Evolutionary conservation across 441 rosid genomes (phyloP).

Genomic region (Macaranga tanarius): DNA sequence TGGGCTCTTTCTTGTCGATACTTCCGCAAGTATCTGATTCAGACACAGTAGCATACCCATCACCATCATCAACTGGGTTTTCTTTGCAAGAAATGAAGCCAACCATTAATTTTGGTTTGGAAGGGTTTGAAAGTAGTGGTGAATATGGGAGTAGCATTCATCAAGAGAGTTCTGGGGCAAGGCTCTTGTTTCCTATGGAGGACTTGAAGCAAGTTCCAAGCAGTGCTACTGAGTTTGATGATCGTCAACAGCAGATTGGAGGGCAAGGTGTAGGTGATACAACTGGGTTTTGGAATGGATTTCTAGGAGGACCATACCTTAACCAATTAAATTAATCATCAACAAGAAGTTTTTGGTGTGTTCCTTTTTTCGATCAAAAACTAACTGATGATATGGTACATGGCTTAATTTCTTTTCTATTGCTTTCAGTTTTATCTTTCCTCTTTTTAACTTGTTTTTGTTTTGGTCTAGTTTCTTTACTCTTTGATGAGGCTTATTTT

Average conservation of each 20-base stretch:
- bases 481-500: constrained; percentile 26
- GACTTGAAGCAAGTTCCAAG: constrained; percentile 55
- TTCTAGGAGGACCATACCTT: constrained; percentile 76
- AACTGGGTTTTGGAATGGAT: constrained; percentile 75
- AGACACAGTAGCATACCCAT: constrained; percentile 12
- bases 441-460: neutral
- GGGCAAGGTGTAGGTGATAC: constrained; percentile 49
- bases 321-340: neutral
- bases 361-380: constrained; percentile 1
- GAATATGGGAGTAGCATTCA: constrained; percentile 40
- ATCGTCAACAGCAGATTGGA: constrained; percentile 20
- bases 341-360: neutral
- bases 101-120: constrained; percentile 54
- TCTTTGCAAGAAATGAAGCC: constrained; percentile 74
- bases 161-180: constrained; percentile 45
- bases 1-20: constrained; percentile 45
- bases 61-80: constrained; percentile 38
- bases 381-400: constrained; percentile 17
- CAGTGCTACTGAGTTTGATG: constrained; percentile 30
- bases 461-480: neutral
- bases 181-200: constrained; percentile 59
- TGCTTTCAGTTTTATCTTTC: neutral
- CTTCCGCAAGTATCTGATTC: constrained; percentile 35
- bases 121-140: constrained; percentile 48
- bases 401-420: constrained; percentile 10